Evolutionary conservation across 2,329 filamentous ascomycete genomes (phyloP).

Genomic region (Colletotrichum chlorophyti): DNA sequence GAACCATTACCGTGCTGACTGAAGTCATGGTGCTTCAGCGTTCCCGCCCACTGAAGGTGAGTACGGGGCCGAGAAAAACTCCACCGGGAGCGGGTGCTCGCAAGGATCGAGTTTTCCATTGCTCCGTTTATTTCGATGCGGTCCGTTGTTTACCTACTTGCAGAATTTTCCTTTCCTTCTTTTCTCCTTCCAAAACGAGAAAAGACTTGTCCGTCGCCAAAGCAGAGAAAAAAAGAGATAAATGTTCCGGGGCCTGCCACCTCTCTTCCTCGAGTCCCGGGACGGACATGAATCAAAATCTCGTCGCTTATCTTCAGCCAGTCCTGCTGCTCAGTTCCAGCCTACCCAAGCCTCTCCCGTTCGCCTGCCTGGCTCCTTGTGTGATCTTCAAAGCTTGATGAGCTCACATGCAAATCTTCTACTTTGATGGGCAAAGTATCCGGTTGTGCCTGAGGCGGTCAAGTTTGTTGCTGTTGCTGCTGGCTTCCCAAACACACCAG

Average conservation of each 20-base stretch:
- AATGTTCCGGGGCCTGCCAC: too few relatives aligned
- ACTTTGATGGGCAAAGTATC: conserved; percentile 22
- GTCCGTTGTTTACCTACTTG: conserved; percentile 25
- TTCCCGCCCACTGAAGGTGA: conserved; percentile 5
- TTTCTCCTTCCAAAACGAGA: background rate
- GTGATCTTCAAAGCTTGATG: conserved; percentile 27
- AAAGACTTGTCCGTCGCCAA: background rate
- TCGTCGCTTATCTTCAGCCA: background rate
- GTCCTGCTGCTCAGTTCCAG: too few relatives aligned
- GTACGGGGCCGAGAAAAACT: too few relatives aligned
- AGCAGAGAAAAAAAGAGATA: conserved; percentile 20
- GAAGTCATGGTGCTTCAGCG: too few relatives aligned
- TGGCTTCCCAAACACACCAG: conserved; percentile 6
- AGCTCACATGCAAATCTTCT: conserved; percentile 30
- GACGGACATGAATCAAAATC: too few relatives aligned
- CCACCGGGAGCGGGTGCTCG: conserved; percentile 20
- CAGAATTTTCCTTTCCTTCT: conserved; percentile 21
- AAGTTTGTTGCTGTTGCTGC: conserved; percentile 22
- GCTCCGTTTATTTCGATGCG: conserved; percentile 25
- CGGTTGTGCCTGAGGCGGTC: conserved; percentile 13
- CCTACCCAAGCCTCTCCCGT: background rate
- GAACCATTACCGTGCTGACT: conserved; percentile 8
- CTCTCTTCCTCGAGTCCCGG: background rate
- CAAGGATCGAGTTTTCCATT: conserved; percentile 25
- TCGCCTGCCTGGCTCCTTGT: conserved; percentile 18